phyloP scores from a whole-genome alignment of 2,329 filamentous ascomycete genomes.

The Penicillium hordei region DNA sequence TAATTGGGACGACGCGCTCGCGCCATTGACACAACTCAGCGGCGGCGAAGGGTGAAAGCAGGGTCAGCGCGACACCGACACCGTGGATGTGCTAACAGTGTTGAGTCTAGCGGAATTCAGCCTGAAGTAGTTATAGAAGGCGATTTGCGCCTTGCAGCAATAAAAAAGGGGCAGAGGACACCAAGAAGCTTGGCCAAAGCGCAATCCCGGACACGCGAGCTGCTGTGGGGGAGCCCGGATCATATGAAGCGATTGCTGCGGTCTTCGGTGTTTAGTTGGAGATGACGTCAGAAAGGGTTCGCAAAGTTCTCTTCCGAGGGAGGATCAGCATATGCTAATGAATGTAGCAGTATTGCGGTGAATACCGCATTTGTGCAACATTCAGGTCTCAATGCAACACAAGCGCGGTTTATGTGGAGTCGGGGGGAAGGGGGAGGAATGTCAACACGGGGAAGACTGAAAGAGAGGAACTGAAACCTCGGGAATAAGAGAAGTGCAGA shows the following conservation, averaged over 20 bases:
- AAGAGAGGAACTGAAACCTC: not conserved
- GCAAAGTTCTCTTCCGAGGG: slow-evolving; percentile 7
- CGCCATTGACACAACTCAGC: slow-evolving; percentile 57
- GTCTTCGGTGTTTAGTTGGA: slow-evolving; percentile 28
- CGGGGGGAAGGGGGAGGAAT: not conserved
- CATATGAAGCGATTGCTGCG: slow-evolving; percentile 35
- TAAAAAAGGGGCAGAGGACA: slow-evolving; percentile 12
- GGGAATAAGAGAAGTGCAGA: not conserved
- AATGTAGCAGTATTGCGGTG: slow-evolving; percentile 12
- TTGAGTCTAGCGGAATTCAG: slow-evolving; percentile 32
- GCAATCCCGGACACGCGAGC: slow-evolving; percentile 27
- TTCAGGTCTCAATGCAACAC: slow-evolving; percentile 3
- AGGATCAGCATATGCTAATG: slow-evolving; percentile 9
- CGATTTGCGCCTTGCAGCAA: slow-evolving; percentile 27
- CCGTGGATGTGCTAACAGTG: slow-evolving; percentile 39
- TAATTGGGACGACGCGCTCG: slow-evolving; percentile 80
- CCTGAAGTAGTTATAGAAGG: slow-evolving; percentile 25
- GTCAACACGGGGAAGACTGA: not conserved
- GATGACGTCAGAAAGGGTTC: slow-evolving; percentile 16
- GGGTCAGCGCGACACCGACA: slow-evolving; percentile 35
- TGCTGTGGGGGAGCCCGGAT: slow-evolving; percentile 32
- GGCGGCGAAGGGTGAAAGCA: slow-evolving; percentile 40
- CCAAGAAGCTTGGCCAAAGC: slow-evolving; percentile 22
- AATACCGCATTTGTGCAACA: slow-evolving; percentile 20
- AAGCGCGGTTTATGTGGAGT: slow-evolving; percentile 8